Evolutionary conservation across 129 eudicot genomes (phyloP).

Genomic region (Oenanthe sinensis): DNA sequence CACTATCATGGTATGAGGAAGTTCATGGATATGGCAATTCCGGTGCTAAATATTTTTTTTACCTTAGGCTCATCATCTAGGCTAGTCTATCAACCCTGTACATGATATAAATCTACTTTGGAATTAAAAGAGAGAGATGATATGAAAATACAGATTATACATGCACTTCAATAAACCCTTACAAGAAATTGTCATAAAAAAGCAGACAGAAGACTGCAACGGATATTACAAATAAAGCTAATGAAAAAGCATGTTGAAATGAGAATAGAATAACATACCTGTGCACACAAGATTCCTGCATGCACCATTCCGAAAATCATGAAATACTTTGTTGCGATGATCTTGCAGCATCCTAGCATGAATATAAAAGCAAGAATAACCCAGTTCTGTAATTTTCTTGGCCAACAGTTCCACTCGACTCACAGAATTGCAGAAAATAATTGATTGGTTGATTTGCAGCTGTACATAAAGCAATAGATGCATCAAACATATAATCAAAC

Average conservation of each 20-base stretch:
- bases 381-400: slow-evolving; percentile 64
- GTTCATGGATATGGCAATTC: not conserved
- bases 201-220: not conserved
- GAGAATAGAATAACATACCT: slow-evolving; percentile 29
- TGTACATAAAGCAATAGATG: slow-evolving; percentile 26
- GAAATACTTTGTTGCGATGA: slow-evolving; percentile 66
- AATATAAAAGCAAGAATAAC: slow-evolving; percentile 68
- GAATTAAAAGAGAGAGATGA: not conserved
- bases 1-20: not conserved
- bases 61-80: not conserved
- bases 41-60: not conserved
- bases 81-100: not conserved
- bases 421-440: slow-evolving; percentile 77
- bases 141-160: not conserved
- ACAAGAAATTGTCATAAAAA: not conserved
- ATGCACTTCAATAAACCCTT: not conserved
- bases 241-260: not conserved
- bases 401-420: slow-evolving; percentile 78
- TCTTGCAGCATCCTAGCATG: slow-evolving; percentile 84
- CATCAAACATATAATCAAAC: slow-evolving; percentile 15
- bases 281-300: slow-evolving; percentile 87
- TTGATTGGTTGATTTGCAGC: slow-evolving; percentile 84
- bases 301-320: slow-evolving; percentile 76
- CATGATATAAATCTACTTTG: not conserved
- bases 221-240: not conserved